Percentiles rank a stretch among this genome's conserved stretches.
phyloP scores from a whole-genome alignment of 192 early-diverging fungal genomes.

The Fimicolochytrium jonesii region DNA sequence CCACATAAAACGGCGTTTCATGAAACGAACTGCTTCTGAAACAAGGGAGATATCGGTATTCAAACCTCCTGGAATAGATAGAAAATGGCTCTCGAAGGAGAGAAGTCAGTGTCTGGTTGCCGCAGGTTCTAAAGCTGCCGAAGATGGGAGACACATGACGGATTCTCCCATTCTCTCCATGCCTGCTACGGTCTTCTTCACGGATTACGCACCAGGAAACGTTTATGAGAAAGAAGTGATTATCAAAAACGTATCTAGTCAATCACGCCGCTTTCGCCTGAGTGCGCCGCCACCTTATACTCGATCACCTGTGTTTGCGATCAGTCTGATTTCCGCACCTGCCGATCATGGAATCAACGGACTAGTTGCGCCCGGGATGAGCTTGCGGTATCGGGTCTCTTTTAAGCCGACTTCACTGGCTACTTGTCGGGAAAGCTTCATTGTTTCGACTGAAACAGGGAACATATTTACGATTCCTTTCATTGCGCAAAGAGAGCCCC shows the following conservation, averaged over 20 bases:
- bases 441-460: slow-evolving; percentile 35
- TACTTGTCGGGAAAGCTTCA: slow-evolving; percentile 32
- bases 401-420: slow-evolving; percentile 44
- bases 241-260: slow-evolving; percentile 38
- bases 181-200: slow-evolving; percentile 35
- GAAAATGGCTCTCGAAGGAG: neutral
- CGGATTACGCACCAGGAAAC: slow-evolving; percentile 42
- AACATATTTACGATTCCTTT: slow-evolving; percentile 27
- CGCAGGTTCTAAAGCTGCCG: neutral
- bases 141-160: neutral
- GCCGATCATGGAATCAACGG: slow-evolving; percentile 23
- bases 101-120: too few species aligned
- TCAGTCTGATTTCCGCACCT: slow-evolving; percentile 30
- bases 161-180: slow-evolving; percentile 35
- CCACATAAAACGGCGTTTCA: neutral
- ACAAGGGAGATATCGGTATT: neutral
- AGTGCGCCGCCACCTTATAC: slow-evolving; percentile 31
- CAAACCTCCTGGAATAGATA: slow-evolving; percentile 13
- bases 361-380: slow-evolving; percentile 47
- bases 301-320: slow-evolving; percentile 35
- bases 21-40: neutral
- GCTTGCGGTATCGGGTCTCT: slow-evolving; percentile 31
- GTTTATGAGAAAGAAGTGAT: slow-evolving; percentile 38
- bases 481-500: slow-evolving; percentile 30
- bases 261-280: slow-evolving; percentile 38